A percentile compares a stretch with the other conserved stretches of the same genome.
These are phyloP conservation scores for Apiospora aurea DNA, from an alignment of 2,329 filamentous ascomycete genomes.

Conservation along the genomic window DNA sequence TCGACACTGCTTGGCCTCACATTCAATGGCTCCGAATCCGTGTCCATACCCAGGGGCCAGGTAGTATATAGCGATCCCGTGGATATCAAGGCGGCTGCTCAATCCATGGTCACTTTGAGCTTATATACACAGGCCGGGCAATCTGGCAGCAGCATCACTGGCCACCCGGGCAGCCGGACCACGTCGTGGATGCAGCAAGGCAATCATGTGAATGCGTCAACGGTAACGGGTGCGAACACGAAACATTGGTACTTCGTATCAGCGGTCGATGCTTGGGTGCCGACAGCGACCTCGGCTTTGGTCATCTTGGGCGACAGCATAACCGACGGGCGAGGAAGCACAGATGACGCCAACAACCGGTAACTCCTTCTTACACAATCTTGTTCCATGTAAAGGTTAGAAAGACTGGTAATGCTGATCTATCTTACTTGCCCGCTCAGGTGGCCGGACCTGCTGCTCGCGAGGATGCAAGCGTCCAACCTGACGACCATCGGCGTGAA, in stretches of 20 bases:
- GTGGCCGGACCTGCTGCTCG: slow-evolving; percentile 65
- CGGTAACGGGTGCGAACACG: slow-evolving; percentile 50
- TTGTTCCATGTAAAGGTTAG: background rate
- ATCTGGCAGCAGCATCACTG: slow-evolving; percentile 62
- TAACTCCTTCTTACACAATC: slow-evolving; percentile 31
- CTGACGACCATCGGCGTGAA: slow-evolving; percentile 61
- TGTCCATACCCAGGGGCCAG: slow-evolving; percentile 62
- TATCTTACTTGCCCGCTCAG: slow-evolving; percentile 35
- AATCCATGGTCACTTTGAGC: slow-evolving; percentile 62
- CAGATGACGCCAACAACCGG: slow-evolving; percentile 66
- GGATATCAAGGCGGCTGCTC: slow-evolving; percentile 57
- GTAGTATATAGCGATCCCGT: slow-evolving; percentile 68
- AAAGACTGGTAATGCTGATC: slow-evolving; percentile 25
- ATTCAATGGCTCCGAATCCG: slow-evolving; percentile 61
- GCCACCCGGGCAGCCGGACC: slow-evolving; percentile 70
- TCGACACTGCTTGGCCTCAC: slow-evolving; percentile 60
- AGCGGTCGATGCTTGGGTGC: slow-evolving; percentile 63
- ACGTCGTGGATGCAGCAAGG: slow-evolving; percentile 66
- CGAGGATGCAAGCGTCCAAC: slow-evolving; percentile 54
- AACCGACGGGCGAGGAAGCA: slow-evolving; percentile 71
- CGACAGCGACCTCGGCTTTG: slow-evolving; percentile 51
- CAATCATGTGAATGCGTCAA: slow-evolving; percentile 58
- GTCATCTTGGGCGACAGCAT: slow-evolving; percentile 70
- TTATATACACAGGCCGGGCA: slow-evolving; percentile 66
- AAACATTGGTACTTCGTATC: slow-evolving; percentile 66